Evolutionary conservation across 257 asterid species (phyloP), one percentile per base, ranked within the genome.

Genomic region (Gentiana straminea): DNA sequence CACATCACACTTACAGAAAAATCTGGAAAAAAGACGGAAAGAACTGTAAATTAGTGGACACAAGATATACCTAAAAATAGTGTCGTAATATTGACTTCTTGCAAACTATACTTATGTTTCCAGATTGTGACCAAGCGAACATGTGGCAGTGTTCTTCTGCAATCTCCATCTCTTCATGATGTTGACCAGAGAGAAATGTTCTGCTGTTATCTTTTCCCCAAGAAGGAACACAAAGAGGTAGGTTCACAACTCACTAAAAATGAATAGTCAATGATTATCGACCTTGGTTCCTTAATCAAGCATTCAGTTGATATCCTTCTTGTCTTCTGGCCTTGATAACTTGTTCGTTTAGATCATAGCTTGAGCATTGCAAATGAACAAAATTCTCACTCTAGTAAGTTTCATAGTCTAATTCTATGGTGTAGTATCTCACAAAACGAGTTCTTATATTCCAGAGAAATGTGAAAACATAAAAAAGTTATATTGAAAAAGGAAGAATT

Each of bases 141-240:
- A 13, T 45, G 13, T 64, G 96, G 98, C 35, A 74, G 78, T 53
- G 81, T 84, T 47, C 78, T 91, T 66, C 75, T 86, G 77, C 79
- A 70, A 73, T 77, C 96, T 69, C 89, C 98, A 13, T 52, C 74
- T 38, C 63, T 51, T 47, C 66, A 70, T 47, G 96, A 86, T 68
- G 78, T 72, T 51, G 95, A 91, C 73, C 81, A 51, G 46, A 75
- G 96, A 73, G 81, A 84, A 56, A 66, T 76, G 75, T 91, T 91
- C 75, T 82, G 81, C 72, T 84, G 94, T 81, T 82, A 76, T 74
- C 73, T 91, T 50, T 76, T 74, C 74, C 98, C 98, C 60, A 65
- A 66, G 57, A 70, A 76, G 79, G 75, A 75, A 75, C 60, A 66
- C 58, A 70, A 51, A 64, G 82, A 79, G 94, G 96, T 86, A 49